A percentile compares a stretch with the other conserved stretches of the same genome.
These are phyloP conservation scores for Fusarium succisae DNA, from an alignment of 2,329 filamentous ascomycete genomes.

Conservation along the genomic window DNA sequence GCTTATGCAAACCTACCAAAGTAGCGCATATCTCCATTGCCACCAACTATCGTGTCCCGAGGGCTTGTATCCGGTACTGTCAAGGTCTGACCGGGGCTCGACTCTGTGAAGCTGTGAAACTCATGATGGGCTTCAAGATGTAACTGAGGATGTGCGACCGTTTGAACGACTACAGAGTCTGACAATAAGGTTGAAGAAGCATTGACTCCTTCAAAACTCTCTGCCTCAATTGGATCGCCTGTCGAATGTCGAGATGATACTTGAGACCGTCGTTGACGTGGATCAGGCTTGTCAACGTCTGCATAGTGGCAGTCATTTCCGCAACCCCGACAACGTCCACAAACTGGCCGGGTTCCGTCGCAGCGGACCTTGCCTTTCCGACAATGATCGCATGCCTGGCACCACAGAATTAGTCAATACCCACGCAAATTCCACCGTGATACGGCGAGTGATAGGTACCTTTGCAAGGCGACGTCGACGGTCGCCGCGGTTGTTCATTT, in stretches of 20 bases:
- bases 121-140: neutral
- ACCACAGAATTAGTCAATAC: neutral
- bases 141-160: neutral
- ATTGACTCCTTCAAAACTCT: neutral
- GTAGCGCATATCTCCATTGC: neutral
- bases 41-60: neutral
- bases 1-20: neutral
- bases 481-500: neutral
- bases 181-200: neutral
- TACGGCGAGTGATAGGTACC: neutral
- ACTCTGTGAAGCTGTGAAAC: neutral
- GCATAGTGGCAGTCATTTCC: neutral
- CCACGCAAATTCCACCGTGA: fast-evolving
- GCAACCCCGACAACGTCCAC: neutral
- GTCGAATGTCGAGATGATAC: neutral
- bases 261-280: neutral
- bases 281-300: neutral
- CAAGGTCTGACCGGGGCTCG: neutral
- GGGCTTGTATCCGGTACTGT: neutral
- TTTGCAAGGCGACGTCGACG: neutral
- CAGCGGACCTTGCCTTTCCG: neutral
- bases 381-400: neutral
- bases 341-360: neutral
- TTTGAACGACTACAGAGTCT: neutral
- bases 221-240: no score